Base-by-base conservation (phyloP, 2,329 filamentous ascomycete species). In the Cladosporium austrohemisphaericum region DNA sequence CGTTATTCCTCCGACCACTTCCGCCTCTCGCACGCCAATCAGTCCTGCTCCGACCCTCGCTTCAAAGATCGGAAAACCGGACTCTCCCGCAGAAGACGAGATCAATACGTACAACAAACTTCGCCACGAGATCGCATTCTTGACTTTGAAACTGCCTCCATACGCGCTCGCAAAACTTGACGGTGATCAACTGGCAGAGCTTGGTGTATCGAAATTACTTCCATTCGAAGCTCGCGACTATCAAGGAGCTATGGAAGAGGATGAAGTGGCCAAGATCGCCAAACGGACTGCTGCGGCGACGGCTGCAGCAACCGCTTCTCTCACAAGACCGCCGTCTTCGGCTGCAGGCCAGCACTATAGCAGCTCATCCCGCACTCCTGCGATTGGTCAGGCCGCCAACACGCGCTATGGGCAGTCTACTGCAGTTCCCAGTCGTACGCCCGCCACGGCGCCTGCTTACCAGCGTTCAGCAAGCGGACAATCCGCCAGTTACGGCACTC, bases 151-250 rank as follows among this genome's bases (percentile, higher is more conserved):
- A 31, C 71, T 95, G 9, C 90, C 90, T 1, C 90, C 90, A 1
- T 93, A 89, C 63, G 87, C 86, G 1, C 86, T 95, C 19, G 84
- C 90, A 5, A 92, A 93, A 61, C 73, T 95, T 53, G 85, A 94
- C 60, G 89, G 89, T 8, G 86, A 94, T 63, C 86, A 90, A 65
- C 71, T 95, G n/a, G 85, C 84, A 23, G 86, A 90, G 51, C 73
- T 95, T 40, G 84, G 88, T 54, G 85, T 95, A 63, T 92, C 85
- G 69, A 88, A 83, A 37, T 88, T 83, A 63, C 78, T 95, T 16
- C 71, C 88, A 52, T 74, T 94, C 38, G 81, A 86, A 52, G 82
- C 78, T 5, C 82, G 85, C 44, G 82, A 89, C 60, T 87, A 87
- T 65, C 80, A 79, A 55, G 90, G 90, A 4, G 81, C 85, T 3